phyloP scores from a whole-genome alignment of 129 eudicot species.

The Ambrosia artemisiifolia region DNA sequence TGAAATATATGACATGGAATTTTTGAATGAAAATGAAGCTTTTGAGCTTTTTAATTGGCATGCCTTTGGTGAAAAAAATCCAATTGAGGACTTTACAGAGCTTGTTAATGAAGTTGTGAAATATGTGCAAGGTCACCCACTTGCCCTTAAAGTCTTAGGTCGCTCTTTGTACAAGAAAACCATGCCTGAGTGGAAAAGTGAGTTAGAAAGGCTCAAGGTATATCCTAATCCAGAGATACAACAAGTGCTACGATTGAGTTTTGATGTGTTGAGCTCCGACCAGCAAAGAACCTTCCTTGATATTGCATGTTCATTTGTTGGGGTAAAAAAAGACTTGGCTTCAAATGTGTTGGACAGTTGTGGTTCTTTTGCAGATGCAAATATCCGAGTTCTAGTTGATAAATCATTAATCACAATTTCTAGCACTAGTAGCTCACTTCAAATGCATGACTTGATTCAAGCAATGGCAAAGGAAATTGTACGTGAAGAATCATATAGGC shows the following conservation, averaged over 20 bases:
- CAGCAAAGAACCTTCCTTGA: constrained; percentile 27
- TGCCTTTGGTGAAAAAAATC: constrained; percentile 1
- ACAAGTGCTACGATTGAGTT: neutral
- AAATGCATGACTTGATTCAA: constrained; percentile 31
- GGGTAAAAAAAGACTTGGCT: neutral
- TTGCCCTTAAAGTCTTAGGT: constrained; percentile 19
- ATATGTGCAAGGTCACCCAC: constrained; percentile 16
- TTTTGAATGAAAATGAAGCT: neutral
- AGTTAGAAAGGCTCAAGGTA: neutral
- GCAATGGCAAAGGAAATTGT: constrained; percentile 24
- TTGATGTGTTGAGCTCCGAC: constrained; percentile 12
- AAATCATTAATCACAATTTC: constrained; percentile 12
- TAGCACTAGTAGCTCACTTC: neutral
- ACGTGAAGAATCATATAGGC: neutral
- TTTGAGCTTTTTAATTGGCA: constrained; percentile 6
- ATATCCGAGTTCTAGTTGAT: constrained; percentile 15
- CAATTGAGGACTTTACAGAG: neutral
- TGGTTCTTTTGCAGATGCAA: constrained; percentile 14
- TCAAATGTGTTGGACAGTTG: constrained; percentile 6
- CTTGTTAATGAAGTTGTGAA: neutral
- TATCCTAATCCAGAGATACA: constrained; percentile 4
- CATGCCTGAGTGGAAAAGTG: neutral
- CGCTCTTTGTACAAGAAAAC: neutral
- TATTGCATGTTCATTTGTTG: constrained; percentile 29
- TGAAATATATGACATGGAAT: neutral